Conservation (phyloP, 257 asterid species). For the Nyctanthes arbortristis region DNA sequence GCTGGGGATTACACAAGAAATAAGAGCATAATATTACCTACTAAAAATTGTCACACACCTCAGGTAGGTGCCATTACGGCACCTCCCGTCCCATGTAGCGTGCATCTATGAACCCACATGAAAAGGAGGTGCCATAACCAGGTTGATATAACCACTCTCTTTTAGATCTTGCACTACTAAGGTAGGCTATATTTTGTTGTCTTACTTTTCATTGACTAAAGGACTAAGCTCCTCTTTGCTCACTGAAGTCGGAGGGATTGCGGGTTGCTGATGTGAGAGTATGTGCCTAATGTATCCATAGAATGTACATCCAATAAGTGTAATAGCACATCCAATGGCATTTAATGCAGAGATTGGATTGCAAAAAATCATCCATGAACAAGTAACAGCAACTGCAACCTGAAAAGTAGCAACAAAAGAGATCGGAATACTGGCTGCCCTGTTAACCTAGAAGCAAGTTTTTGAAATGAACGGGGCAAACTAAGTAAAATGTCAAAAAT, state of each 20-base stretch:
- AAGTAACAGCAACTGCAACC: conserved; percentile 94
- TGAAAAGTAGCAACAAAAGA: conserved; percentile 18
- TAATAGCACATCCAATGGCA: conserved; percentile 70
- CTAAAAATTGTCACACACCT: no score
- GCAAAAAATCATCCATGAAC: conserved; percentile 84
- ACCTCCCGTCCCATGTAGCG: no score
- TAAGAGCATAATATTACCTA: no score
- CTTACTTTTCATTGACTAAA: conserved; percentile 61
- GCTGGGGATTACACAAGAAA: background rate
- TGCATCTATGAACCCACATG: no score
- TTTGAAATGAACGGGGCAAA: background rate
- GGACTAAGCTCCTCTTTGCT: conserved; percentile 61
- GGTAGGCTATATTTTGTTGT: conserved; percentile 49
- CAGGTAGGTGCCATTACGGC: no score
- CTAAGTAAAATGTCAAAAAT: background rate
- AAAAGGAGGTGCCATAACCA: no score
- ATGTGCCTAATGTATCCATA: conserved; percentile 83
- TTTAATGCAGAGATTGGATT: conserved; percentile 82
- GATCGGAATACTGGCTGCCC: background rate
- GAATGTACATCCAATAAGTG: conserved; percentile 83
- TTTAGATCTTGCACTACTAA: background rate
- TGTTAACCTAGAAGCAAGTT: no score
- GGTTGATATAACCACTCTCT: no score
- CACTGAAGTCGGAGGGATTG: conserved; percentile 62
- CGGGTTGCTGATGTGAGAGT: conserved; percentile 60